These are phyloP conservation scores for Cotoneaster glaucophyllus DNA, from an alignment of 306 rosid species.

Conservation along the genomic window DNA sequence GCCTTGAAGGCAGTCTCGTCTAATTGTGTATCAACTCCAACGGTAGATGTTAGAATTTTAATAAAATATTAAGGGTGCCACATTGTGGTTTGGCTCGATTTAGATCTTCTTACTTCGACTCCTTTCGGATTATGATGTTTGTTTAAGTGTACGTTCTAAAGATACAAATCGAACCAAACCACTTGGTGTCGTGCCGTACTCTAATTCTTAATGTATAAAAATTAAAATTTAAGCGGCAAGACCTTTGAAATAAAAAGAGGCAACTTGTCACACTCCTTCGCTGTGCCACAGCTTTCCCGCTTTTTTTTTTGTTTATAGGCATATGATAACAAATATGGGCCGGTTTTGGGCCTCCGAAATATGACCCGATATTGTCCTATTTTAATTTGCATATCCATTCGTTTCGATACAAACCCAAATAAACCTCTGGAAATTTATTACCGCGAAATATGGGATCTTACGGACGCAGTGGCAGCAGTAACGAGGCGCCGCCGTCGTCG, in stretches of 20 bases:
- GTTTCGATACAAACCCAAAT: not conserved
- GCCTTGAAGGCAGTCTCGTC: too few species aligned
- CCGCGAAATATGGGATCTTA: constrained; percentile 17
- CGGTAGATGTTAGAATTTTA: too few species aligned
- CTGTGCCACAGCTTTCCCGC: not conserved
- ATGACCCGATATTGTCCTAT: not conserved
- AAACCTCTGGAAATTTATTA: not conserved
- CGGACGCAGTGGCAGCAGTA: constrained; percentile 30
- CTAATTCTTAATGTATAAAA: not conserved
- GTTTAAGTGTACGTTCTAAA: too few species aligned
- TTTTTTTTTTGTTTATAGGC: not conserved
- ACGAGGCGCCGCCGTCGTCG: constrained; percentile 21
- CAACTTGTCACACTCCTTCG: not conserved
- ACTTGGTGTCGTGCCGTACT: too few species aligned
- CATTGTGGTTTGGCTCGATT: too few species aligned
- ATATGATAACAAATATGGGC: not conserved
- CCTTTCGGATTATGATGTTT: too few species aligned
- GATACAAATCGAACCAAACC: too few species aligned
- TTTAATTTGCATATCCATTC: not conserved
- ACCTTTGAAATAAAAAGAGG: not conserved
- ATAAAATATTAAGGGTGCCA: too few species aligned
- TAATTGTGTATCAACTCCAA: too few species aligned
- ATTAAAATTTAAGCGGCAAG: not conserved
- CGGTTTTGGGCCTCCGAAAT: not conserved
- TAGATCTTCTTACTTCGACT: too few species aligned